phyloP scores from a whole-genome alignment of 805 yeast genomes.

The Starmerella potacharoeniae region DNA sequence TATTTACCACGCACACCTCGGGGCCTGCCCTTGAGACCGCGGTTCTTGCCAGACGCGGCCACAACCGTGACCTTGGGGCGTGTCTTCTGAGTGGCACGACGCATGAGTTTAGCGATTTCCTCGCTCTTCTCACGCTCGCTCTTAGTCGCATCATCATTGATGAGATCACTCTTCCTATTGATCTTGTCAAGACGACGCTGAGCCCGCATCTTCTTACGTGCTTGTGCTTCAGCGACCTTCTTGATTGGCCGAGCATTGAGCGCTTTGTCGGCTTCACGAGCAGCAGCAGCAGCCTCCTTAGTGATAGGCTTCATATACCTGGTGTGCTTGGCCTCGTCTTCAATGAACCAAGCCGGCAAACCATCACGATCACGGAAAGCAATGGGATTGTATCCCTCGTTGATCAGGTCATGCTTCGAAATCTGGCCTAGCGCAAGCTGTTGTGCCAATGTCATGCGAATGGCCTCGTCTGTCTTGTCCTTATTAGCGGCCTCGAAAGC shows the following conservation, averaged over 20 bases:
- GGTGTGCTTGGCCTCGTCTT: slow-evolving; percentile 80
- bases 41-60: slow-evolving; percentile 75
- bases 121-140: slow-evolving; percentile 91
- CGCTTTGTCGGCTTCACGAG: slow-evolving; percentile 63
- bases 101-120: slow-evolving; percentile 80
- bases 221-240: slow-evolving; percentile 96
- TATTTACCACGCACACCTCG: slow-evolving; percentile 94
- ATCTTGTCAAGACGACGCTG: slow-evolving; percentile 73
- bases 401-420: slow-evolving; percentile 72
- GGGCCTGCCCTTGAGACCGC: slow-evolving; percentile 88
- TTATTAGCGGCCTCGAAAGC: slow-evolving; percentile 23
- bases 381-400: slow-evolving; percentile 85
- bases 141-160: slow-evolving; percentile 76
- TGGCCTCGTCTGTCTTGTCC: slow-evolving; percentile 27
- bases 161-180: slow-evolving; percentile 83
- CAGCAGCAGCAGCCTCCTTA: slow-evolving; percentile 77
- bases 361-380: slow-evolving; percentile 86
- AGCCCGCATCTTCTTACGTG: slow-evolving; percentile 91
- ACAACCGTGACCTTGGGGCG: slow-evolving; percentile 83
- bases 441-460: slow-evolving; percentile 86
- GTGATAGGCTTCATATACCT: slow-evolving; percentile 83
- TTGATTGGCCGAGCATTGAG: slow-evolving; percentile 95
- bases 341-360: slow-evolving; percentile 93
- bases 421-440: slow-evolving; percentile 83
- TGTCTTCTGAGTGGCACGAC: slow-evolving; percentile 52